Conservation (phyloP, 192 early-diverging fungal genomes). For the Linnemannia schmuckeri region DNA sequence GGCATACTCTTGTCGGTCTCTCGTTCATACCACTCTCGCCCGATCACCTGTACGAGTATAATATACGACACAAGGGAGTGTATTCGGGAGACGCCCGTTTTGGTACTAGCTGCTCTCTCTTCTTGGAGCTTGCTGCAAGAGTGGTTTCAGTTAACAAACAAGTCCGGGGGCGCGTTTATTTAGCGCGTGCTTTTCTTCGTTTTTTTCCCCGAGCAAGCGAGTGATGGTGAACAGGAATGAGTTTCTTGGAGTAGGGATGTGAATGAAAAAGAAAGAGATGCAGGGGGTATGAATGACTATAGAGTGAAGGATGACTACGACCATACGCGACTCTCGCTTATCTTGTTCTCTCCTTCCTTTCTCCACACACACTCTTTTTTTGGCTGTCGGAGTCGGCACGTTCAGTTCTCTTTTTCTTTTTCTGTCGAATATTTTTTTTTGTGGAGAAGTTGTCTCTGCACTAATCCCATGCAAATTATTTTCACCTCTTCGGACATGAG, state of each 20-base stretch:
- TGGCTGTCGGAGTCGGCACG: background rate
- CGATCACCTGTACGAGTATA: background rate
- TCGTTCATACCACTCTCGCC: background rate
- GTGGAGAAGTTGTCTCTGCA: background rate
- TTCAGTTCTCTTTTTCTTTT: background rate
- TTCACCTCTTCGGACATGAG: background rate
- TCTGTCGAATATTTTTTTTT: background rate
- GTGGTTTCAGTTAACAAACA: slow-evolving; percentile 4
- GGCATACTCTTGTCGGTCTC: background rate
- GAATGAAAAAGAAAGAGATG: background rate
- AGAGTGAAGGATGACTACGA: background rate
- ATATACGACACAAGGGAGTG: background rate
- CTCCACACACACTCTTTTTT: slow-evolving; percentile 1
- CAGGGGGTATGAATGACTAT: background rate
- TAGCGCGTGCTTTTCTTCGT: background rate
- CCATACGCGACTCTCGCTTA: background rate
- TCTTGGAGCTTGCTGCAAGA: background rate
- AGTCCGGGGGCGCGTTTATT: slow-evolving; percentile 2
- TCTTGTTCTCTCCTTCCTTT: background rate
- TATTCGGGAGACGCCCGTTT: background rate
- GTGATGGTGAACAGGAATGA: background rate
- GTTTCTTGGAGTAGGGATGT: background rate
- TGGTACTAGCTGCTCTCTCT: background rate
- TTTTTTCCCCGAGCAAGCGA: background rate
- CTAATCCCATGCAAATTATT: background rate